Evolutionary conservation across 805 yeast species (phyloP).

Genomic region (Ogataea trehalophila): DNA sequence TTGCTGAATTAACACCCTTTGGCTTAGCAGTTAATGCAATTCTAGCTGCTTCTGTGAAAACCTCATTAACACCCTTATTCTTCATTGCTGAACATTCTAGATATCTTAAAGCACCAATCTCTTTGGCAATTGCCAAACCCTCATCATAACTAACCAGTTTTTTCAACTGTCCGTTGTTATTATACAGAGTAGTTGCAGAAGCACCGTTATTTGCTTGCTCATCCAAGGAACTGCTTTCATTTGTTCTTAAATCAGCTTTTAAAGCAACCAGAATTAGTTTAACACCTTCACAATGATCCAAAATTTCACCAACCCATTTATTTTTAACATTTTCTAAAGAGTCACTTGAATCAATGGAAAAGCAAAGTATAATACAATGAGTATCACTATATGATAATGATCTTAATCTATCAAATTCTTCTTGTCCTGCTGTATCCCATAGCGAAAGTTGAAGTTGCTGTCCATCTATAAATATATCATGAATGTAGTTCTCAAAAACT

Average conservation of each 20-base stretch:
- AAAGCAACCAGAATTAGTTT: constrained; percentile 89
- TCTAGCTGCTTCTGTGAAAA: constrained; percentile 97
- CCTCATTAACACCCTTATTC: constrained; percentile 98
- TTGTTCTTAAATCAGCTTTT: constrained; percentile 84
- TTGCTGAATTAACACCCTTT: constrained; percentile 53
- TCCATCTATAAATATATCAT: constrained; percentile 93
- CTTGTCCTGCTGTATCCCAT: constrained; percentile 99
- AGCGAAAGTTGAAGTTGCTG: constrained; percentile 86
- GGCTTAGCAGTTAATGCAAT: constrained; percentile 90
- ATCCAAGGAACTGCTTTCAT: constrained; percentile 36
- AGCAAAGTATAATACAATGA: constrained; percentile 94
- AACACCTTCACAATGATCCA: constrained; percentile 96
- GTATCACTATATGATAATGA: constrained; percentile 92
- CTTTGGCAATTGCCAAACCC: constrained; percentile 88
- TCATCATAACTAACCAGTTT: constrained; percentile 82
- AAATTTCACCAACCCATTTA: constrained; percentile 95
- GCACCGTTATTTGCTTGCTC: constrained; percentile 20
- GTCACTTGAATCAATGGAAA: constrained; percentile 89
- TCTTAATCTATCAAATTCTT: constrained; percentile 91
- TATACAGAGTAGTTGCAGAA: constrained; percentile 17
- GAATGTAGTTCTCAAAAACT: constrained; percentile 94
- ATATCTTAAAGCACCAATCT: constrained; percentile 89
- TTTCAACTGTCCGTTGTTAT: constrained; percentile 30
- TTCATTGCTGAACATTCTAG: constrained; percentile 95
- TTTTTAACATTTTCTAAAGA: constrained; percentile 92